Evolutionary conservation across 2,329 filamentous ascomycete species (phyloP).

Genomic region (Aureobasidium sp.): DNA sequence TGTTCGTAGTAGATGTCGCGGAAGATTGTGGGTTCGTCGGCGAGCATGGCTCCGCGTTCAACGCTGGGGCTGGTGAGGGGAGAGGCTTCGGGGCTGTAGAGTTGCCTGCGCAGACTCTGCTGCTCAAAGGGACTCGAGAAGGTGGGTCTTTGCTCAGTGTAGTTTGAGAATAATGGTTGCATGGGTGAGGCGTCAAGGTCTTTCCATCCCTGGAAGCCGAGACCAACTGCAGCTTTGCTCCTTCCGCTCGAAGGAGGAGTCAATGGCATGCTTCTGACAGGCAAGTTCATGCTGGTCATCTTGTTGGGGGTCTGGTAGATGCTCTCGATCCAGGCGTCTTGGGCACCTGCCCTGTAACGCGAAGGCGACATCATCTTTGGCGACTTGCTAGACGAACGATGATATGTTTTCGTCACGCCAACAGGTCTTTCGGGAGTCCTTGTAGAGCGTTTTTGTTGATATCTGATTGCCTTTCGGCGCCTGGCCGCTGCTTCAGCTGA

Average conservation of each 20-base stretch:
- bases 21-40: not conserved
- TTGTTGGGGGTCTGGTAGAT: not conserved
- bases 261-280: constrained; percentile 4
- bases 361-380: constrained; percentile 17
- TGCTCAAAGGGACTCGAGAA: not conserved
- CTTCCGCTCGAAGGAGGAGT: constrained; percentile 14
- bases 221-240: not conserved
- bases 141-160: not conserved
- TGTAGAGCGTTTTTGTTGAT: not conserved
- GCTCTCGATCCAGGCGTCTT: constrained; percentile 9
- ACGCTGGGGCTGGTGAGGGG: constrained; percentile 14
- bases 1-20: not conserved
- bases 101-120: not conserved
- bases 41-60: not conserved
- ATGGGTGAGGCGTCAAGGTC: not conserved
- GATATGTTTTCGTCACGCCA: constrained; percentile 5
- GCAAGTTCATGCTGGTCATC: constrained; percentile 6
- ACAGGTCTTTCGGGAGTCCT: not conserved
- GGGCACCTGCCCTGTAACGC: constrained; percentile 15
- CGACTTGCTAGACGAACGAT: constrained; percentile 1
- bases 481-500: constrained; percentile 10
- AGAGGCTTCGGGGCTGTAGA: constrained; percentile 11
- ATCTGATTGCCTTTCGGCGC: constrained; percentile 8
- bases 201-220: not conserved
- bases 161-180: not conserved